Evolutionary conservation across 352 stramenopile genomes (phyloP).

Genomic region (Phytophthora sp.): DNA sequence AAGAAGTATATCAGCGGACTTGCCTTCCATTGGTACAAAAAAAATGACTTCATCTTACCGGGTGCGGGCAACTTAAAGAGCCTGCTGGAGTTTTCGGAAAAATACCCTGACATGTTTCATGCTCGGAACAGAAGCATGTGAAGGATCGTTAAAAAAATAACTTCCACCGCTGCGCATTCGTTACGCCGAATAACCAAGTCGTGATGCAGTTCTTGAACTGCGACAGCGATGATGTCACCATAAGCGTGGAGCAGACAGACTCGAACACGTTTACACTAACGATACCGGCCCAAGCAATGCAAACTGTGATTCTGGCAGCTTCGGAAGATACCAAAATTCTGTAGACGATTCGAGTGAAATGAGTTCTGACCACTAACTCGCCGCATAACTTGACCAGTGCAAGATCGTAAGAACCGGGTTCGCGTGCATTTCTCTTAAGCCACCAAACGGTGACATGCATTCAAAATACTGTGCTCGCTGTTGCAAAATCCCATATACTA

Average conservation of each 20-base stretch:
- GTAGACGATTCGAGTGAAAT: too few species aligned
- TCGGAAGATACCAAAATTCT: too few species aligned
- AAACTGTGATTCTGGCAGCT: conserved; percentile 18
- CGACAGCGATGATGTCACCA: conserved; percentile 33
- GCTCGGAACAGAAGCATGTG: conserved; percentile 79
- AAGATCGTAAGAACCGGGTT: too few species aligned
- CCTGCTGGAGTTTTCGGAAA: conserved; percentile 47
- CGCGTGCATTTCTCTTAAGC: too few species aligned
- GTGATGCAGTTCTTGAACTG: conserved; percentile 48
- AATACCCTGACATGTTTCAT: conserved; percentile 79
- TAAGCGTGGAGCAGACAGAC: conserved; percentile 30
- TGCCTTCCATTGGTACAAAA: conserved; percentile 81
- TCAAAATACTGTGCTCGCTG: too few species aligned
- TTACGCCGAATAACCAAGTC: conserved; percentile 50
- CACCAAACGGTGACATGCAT: too few species aligned
- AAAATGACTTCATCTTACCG: conserved; percentile 45
- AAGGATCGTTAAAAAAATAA: conserved; percentile 80
- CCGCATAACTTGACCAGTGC: too few species aligned
- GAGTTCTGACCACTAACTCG: too few species aligned
- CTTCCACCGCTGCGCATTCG: conserved; percentile 44
- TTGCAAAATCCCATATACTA: too few species aligned
- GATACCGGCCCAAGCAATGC: conserved; percentile 17
- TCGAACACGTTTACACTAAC: conserved; percentile 11
- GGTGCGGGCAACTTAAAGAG: conserved; percentile 47
- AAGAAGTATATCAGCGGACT: conserved; percentile 75